Percentiles rank a stretch among this genome's conserved stretches.
These are phyloP conservation scores for Globisporangium barbulae DNA, from an alignment of 352 stramenopile species.

Conservation along the genomic window DNA sequence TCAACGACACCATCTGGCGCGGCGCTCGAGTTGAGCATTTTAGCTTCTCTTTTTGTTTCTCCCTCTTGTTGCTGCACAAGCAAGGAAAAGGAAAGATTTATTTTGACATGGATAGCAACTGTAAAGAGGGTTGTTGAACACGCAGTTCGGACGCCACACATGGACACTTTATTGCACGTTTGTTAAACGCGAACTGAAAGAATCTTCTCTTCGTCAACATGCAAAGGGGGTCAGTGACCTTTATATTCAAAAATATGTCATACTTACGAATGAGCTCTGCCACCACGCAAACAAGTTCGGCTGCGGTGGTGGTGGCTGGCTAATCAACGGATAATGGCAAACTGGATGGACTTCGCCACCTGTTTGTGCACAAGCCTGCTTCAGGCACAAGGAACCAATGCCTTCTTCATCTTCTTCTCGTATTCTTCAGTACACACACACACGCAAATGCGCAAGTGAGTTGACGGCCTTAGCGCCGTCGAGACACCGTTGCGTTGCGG, in stretches of 20 bases:
- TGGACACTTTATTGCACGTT: too few relatives aligned
- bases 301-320: background rate
- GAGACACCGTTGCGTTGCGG: conserved; percentile 3
- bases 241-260: conserved; percentile 9
- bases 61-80: background rate
- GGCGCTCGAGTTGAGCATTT: conserved; percentile 12
- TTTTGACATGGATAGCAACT: background rate
- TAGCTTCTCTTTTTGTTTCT: conserved; percentile 4
- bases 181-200: too few relatives aligned
- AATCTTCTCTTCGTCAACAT: background rate
- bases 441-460: background rate
- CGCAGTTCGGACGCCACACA: background rate
- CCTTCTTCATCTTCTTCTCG: background rate
- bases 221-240: background rate
- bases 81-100: background rate
- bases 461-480: conserved; percentile 10
- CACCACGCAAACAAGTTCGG: background rate
- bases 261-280: conserved; percentile 4
- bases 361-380: background rate
- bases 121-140: conserved; percentile 1
- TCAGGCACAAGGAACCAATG: background rate
- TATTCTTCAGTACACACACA: background rate
- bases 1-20: background rate
- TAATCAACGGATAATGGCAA: background rate
- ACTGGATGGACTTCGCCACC: background rate